A percentile compares a stretch with the other conserved stretches of the same genome.
These are phyloP conservation scores for Rhodotorula graminis DNA, from an alignment of 768 basidiomycete genomes.

Conservation along the genomic window DNA sequence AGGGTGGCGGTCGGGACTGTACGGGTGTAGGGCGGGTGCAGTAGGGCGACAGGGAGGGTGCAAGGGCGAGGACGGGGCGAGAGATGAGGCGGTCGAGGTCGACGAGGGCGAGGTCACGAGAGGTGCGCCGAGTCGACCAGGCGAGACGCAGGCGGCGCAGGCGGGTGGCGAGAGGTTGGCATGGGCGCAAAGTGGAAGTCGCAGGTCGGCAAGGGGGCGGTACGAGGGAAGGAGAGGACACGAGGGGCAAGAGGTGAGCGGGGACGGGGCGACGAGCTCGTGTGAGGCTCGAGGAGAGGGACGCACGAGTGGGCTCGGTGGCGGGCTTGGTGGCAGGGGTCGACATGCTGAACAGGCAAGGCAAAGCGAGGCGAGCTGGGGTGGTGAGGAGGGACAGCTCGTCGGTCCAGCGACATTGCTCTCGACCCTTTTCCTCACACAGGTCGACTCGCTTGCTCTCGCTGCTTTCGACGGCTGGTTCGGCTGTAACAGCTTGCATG, in stretches of 20 bases:
- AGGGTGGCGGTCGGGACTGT: constrained; percentile 37
- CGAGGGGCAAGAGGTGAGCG: neutral
- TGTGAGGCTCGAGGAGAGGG: neutral
- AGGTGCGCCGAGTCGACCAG: no score
- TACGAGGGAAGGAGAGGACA: neutral
- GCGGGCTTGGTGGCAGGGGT: neutral
- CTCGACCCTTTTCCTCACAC: no score
- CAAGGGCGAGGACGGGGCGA: neutral
- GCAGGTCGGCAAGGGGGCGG: neutral
- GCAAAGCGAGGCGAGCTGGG: neutral
- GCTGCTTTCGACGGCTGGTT: no score
- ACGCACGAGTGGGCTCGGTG: constrained; percentile 10
- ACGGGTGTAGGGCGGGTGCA: neutral
- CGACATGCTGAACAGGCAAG: neutral
- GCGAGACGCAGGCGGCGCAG: neutral
- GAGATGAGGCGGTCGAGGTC: neutral
- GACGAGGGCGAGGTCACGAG: neutral
- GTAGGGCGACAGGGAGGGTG: neutral
- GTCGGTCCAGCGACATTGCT: no score
- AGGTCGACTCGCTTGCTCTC: no score
- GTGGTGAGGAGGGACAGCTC: neutral
- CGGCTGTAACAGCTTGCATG: no score
- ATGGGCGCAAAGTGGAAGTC: neutral
- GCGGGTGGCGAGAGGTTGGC: neutral
- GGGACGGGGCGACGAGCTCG: neutral